Evolutionary conservation across 495 filamentous ascomycete genomes (phyloP).

Genomic region (Penicillium flavigenum): DNA sequence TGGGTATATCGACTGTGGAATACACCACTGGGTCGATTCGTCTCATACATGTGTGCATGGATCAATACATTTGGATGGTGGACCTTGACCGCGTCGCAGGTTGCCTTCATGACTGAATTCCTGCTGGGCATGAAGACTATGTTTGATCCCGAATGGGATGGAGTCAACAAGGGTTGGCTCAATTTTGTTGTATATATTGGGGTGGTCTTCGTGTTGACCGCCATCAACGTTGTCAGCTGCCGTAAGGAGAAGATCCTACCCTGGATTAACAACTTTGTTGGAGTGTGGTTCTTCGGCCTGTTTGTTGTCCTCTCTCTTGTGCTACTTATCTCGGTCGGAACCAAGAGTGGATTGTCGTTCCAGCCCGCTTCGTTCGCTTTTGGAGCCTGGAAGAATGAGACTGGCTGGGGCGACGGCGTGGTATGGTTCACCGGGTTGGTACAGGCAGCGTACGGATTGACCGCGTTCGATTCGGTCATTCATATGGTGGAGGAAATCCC

Average conservation of each 20-base stretch:
- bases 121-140: slow-evolving; percentile 49
- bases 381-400: slow-evolving; percentile 57
- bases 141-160: slow-evolving; percentile 43
- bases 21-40: slow-evolving; percentile 39
- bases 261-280: slow-evolving; percentile 50
- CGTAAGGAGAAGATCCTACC: slow-evolving; percentile 46
- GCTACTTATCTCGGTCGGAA: slow-evolving; percentile 45
- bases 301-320: slow-evolving; percentile 46
- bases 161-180: slow-evolving; percentile 42
- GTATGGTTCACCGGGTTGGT: slow-evolving; percentile 63
- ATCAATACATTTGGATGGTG: slow-evolving; percentile 54
- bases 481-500: slow-evolving; percentile 59
- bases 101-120: slow-evolving; percentile 52
- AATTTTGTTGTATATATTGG: slow-evolving; percentile 48
- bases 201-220: slow-evolving; percentile 38
- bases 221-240: slow-evolving; percentile 47
- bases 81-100: slow-evolving; percentile 48
- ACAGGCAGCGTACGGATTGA: slow-evolving; percentile 60
- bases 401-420: slow-evolving; percentile 62
- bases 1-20: slow-evolving; percentile 47
- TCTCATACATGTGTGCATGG: slow-evolving; percentile 52
- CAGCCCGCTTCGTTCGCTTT: slow-evolving; percentile 54
- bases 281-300: slow-evolving; percentile 45
- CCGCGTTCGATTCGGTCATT: slow-evolving; percentile 62
- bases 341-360: slow-evolving; percentile 37